phyloP scores from a whole-genome alignment of 2,329 filamentous ascomycete genomes.

The Corinectria fuckeliana region DNA sequence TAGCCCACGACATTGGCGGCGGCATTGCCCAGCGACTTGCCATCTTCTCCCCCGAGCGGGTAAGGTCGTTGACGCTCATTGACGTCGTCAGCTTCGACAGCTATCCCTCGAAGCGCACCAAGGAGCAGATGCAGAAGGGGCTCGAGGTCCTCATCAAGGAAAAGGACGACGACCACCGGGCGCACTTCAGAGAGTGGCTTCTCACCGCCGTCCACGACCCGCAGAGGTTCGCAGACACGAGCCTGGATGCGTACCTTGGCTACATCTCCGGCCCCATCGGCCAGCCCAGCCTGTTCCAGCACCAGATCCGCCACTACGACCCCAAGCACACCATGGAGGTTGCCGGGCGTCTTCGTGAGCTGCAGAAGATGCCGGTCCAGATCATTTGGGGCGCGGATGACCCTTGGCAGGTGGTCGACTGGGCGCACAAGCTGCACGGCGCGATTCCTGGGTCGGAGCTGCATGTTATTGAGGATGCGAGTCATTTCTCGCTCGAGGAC shows the following conservation, averaged over 20 bases:
- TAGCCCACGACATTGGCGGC: constrained; percentile 43
- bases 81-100: constrained; percentile 44
- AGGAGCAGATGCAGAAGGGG: constrained; percentile 39
- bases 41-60: constrained; percentile 29
- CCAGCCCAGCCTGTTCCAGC: constrained; percentile 42
- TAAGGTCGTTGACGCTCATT: constrained; percentile 39
- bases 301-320: constrained; percentile 43
- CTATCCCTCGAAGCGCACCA: constrained; percentile 42
- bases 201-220: constrained; percentile 31
- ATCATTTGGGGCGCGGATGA: constrained; percentile 43
- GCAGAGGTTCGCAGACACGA: constrained; percentile 24
- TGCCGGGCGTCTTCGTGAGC: constrained; percentile 29
- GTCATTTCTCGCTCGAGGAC: constrained; percentile 43
- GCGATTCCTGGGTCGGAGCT: constrained; percentile 41
- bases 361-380: constrained; percentile 37
- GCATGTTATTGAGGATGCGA: constrained; percentile 35
- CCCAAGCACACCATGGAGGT: constrained; percentile 44
- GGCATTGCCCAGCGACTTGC: constrained; percentile 40
- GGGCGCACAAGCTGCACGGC: constrained; percentile 40
- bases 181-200: constrained; percentile 39
- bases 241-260: constrained; percentile 35
- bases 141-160: constrained; percentile 38
- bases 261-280: constrained; percentile 44
- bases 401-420: constrained; percentile 40
- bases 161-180: constrained; percentile 26